Evolutionary conservation across 108 stramenopile species (phyloP).

Genomic region (Skeletonema grethae): DNA sequence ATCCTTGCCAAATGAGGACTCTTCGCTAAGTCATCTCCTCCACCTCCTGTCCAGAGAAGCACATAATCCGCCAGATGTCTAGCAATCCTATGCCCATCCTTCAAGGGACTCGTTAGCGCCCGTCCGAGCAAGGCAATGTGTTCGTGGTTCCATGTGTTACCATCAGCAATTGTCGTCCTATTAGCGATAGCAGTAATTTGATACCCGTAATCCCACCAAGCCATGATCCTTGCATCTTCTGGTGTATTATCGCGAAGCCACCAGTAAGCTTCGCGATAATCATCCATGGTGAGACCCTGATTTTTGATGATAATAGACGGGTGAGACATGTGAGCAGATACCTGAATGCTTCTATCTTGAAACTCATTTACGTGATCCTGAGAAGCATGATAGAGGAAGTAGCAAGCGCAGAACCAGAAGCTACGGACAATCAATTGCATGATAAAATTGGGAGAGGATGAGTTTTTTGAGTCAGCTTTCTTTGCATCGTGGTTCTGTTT

Average conservation of each 20-base stretch:
- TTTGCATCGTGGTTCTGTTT: neutral
- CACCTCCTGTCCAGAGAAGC: slow-evolving; percentile 94
- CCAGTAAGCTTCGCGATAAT: slow-evolving; percentile 98
- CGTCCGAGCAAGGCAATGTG: slow-evolving; percentile 98
- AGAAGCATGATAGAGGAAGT: slow-evolving; percentile 31
- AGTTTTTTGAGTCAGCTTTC: slow-evolving; percentile 11
- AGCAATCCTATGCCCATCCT: slow-evolving; percentile 93
- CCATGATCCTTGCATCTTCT: slow-evolving; percentile 96
- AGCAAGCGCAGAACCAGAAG: slow-evolving; percentile 30
- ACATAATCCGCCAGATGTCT: slow-evolving; percentile 97
- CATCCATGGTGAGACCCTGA: slow-evolving; percentile 85
- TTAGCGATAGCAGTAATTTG: slow-evolving; percentile 96
- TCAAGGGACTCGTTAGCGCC: slow-evolving; percentile 86
- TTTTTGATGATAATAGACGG: slow-evolving; percentile 94
- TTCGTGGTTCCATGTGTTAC: slow-evolving; percentile 99
- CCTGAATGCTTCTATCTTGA: slow-evolving; percentile 44
- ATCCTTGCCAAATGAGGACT: slow-evolving; percentile 96
- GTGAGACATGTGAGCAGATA: slow-evolving; percentile 72
- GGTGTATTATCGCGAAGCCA: slow-evolving; percentile 98
- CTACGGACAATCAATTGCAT: slow-evolving; percentile 9
- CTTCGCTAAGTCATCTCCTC: slow-evolving; percentile 98
- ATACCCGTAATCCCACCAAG: slow-evolving; percentile 98
- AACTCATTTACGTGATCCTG: slow-evolving; percentile 56
- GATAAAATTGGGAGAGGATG: slow-evolving; percentile 18
- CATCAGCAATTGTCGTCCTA: slow-evolving; percentile 98